Conservation (phyloP, 2,329 filamentous ascomycete species). For the Ophiostoma himal-ulmi region DNA sequence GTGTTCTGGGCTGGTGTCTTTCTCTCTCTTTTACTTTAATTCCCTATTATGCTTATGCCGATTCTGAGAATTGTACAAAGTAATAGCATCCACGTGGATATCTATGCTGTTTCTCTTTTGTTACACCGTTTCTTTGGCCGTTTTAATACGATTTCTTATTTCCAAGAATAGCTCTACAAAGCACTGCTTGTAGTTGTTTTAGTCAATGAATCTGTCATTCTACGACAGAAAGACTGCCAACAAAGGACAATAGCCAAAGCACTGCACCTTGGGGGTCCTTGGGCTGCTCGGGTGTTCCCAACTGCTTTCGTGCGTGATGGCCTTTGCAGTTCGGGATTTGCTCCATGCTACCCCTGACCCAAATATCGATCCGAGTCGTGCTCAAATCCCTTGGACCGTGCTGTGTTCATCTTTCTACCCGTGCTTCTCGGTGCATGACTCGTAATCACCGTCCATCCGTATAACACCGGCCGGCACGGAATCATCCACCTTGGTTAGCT, state of each 20-base stretch:
- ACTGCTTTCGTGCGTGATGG: neutral
- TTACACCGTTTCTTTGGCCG: neutral
- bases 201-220: too few species aligned
- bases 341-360: neutral
- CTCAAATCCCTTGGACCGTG: neutral
- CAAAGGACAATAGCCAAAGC: neutral
- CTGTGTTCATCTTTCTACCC: neutral
- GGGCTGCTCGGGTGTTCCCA: neutral
- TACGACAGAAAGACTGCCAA: neutral
- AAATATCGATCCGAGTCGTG: neutral
- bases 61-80: neutral
- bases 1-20: neutral
- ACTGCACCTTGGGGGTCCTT: neutral
- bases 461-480: neutral
- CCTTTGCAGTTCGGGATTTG: neutral
- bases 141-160: neutral
- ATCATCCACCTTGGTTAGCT: neutral
- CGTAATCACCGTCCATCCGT: neutral
- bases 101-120: neutral
- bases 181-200: too few species aligned
- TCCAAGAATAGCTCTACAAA: neutral
- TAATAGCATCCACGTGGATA: neutral
- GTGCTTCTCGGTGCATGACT: neutral
- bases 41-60: neutral
- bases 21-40: neutral